phyloP scores from a whole-genome alignment of 129 eudicot genomes.

The Flaveria robusta region DNA sequence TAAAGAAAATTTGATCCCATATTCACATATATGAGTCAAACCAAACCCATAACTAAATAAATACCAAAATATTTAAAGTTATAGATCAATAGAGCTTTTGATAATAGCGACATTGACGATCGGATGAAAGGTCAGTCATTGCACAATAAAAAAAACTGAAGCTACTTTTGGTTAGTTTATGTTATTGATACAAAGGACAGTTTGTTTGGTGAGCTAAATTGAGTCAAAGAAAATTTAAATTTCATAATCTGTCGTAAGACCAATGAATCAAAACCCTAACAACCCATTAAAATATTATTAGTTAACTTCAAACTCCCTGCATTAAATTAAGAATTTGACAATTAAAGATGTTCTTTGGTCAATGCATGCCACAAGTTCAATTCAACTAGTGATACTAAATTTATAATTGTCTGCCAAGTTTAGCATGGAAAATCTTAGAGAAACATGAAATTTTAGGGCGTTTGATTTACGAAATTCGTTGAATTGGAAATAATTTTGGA shows the following conservation, averaged over 20 bases:
- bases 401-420: conserved; percentile 6
- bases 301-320: not conserved
- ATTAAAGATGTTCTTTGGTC: not conserved
- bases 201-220: not conserved
- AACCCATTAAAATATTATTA: conserved; percentile 5
- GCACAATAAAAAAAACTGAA: not conserved
- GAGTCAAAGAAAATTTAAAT: conserved; percentile 7
- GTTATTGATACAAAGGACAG: not conserved
- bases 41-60: not conserved
- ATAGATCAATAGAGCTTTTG: not conserved
- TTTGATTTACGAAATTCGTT: too few species aligned
- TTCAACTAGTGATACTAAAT: conserved; percentile 1
- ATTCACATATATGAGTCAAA: conserved; percentile 12
- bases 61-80: not conserved
- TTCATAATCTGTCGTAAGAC: not conserved
- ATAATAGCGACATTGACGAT: not conserved
- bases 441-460: conserved; percentile 15
- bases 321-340: not conserved
- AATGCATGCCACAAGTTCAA: conserved; percentile 14
- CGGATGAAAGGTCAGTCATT: too few species aligned
- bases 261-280: conserved; percentile 27
- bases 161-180: not conserved
- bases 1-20: not conserved
- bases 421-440: not conserved
- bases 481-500: too few species aligned